Conservation (phyloP, 1,284 basidiomycete genomes). For the Omphalotus olearius region DNA sequence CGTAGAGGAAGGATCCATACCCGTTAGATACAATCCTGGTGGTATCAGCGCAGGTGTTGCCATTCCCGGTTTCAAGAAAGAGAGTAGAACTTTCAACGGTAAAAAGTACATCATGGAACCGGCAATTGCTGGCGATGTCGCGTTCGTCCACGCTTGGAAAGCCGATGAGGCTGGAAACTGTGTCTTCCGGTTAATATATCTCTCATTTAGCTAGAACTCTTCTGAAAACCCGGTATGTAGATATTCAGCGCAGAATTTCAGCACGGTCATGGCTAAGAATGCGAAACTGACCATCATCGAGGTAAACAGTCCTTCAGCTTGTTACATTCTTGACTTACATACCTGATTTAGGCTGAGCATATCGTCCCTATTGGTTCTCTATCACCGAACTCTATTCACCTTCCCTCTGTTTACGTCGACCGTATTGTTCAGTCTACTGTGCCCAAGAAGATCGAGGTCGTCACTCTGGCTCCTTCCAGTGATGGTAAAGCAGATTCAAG, state of each 20-base stretch:
- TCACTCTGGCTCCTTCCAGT: constrained; percentile 55
- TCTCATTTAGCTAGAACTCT: neutral
- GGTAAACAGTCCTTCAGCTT: constrained; percentile 32
- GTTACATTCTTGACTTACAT: constrained; percentile 1
- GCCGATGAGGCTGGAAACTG: constrained; percentile 88
- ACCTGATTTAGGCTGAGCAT: constrained; percentile 77
- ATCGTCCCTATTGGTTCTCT: constrained; percentile 87
- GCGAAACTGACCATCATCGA: constrained; percentile 92
- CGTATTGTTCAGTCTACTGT: constrained; percentile 79
- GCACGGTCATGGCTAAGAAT: constrained; percentile 82
- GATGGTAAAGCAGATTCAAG: constrained; percentile 21
- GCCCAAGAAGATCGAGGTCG: constrained; percentile 79
- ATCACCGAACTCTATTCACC: constrained; percentile 80
- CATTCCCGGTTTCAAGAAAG: constrained; percentile 74
- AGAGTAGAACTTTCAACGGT: constrained; percentile 78
- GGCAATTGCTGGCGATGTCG: constrained; percentile 83
- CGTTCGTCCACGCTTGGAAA: constrained; percentile 93
- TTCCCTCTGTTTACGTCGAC: constrained; percentile 86
- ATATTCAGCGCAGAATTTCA: constrained; percentile 90
- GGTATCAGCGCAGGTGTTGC: constrained; percentile 62
- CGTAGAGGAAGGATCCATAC: constrained; percentile 75
- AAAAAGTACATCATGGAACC: constrained; percentile 86
- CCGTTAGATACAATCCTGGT: constrained; percentile 68
- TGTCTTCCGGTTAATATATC: constrained; percentile 64
- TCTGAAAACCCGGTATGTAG: constrained; percentile 30